Base-by-base conservation (phyloP, 257 asterid species). In the Salvia miltiorrhiza region DNA sequence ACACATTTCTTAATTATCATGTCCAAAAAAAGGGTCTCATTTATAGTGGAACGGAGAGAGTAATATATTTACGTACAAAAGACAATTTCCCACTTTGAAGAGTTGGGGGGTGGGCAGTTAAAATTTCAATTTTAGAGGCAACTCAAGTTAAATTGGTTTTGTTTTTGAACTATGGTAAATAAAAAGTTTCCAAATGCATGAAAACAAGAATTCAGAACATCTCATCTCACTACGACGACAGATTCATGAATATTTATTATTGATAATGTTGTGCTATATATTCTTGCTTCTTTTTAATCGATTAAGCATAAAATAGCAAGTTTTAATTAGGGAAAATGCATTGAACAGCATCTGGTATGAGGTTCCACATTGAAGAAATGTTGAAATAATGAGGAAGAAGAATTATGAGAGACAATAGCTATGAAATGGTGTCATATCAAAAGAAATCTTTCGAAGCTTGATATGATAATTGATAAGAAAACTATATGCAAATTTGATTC, bases 201-300 rank as follows among this genome's bases (percentile, higher is more conserved):
- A 30, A 30, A 5, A 7, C n/a, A 73, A 17, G 23, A 65, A 48
- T 45, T 60, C 54, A 65, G 55, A 66, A 58, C 78, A 65, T 47
- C 58, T 73, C 73, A 73, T 67, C n/a, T 73, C 71, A 54, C 49
- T 71, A 50, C 12, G 7, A 45, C 41, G 72, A 14, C 54, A 73
- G 73, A 56, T 73, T 65, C 78, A 73, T 73, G 78, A 39, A 65
- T 56, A 21, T 44, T 56, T 56, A 21, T 44, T 56, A 21, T 44
- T 45, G 47, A 73, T 73, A 26, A 23, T 73, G 71, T 23, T 63
- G 21, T 49, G 12, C 50, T 28, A 49, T 62, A 37, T 55, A 37
- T 64, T 11, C 17, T n/a, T 26, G 5, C 13, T 6, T 26, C 20
- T n/a, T 45, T 47, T 47, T 19, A 35, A 16, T 56, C 12, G 21